These are phyloP conservation scores for Emergomyces pasteurianus DNA, from an alignment of 2,329 filamentous ascomycete genomes.

Conservation along the genomic window DNA sequence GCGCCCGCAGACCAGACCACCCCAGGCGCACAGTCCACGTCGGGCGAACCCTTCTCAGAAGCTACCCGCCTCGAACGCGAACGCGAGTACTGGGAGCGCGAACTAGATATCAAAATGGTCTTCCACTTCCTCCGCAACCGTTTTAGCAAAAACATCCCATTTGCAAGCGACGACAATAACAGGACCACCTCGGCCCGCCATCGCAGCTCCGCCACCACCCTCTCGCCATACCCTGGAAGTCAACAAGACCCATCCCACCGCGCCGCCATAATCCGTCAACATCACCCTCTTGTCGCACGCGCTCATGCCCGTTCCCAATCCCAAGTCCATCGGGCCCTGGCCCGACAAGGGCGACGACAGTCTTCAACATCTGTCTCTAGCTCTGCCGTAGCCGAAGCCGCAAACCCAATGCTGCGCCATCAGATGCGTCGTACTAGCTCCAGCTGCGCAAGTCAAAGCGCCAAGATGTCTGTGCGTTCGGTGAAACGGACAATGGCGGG, in stretches of 20 bases:
- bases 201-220: slow-evolving; percentile 23
- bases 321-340: slow-evolving; percentile 18
- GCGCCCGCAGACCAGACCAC: background rate
- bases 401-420: slow-evolving; percentile 26
- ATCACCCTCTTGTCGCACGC: slow-evolving; percentile 72
- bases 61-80: slow-evolving; percentile 39
- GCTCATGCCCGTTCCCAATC: slow-evolving; percentile 34
- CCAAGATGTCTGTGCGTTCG: slow-evolving; percentile 57
- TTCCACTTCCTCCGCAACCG: slow-evolving; percentile 75
- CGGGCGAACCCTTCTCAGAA: slow-evolving; percentile 25
- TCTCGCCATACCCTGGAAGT: slow-evolving; percentile 37
- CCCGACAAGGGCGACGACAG: slow-evolving; percentile 14
- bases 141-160: slow-evolving; percentile 43
- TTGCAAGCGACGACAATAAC: slow-evolving; percentile 29
- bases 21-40: slow-evolving; percentile 11
- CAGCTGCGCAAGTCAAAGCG: slow-evolving; percentile 82
- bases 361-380: slow-evolving; percentile 10
- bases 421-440: slow-evolving; percentile 40
- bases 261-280: slow-evolving; percentile 71
- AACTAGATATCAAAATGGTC: slow-evolving; percentile 81
- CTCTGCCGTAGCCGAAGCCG: background rate
- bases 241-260: slow-evolving; percentile 58
- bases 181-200: slow-evolving; percentile 16
- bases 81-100: slow-evolving; percentile 80
- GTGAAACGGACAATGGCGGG: slow-evolving; percentile 41